These are phyloP conservation scores for Oenanthe sinensis DNA, from an alignment of 129 eudicot species.

Conservation along the genomic window DNA sequence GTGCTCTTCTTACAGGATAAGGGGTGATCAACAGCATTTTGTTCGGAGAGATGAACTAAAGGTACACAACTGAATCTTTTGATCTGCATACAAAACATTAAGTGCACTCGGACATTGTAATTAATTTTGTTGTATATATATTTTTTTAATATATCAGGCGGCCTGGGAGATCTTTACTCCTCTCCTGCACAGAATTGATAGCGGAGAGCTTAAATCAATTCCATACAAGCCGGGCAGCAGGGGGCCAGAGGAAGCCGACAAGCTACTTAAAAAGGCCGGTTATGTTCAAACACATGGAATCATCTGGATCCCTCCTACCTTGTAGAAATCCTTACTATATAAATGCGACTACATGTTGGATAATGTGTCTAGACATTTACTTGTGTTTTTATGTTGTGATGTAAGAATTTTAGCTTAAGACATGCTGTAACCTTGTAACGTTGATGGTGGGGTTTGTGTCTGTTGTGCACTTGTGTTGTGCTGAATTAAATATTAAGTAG, in stretches of 20 bases:
- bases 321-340: conserved; percentile 17
- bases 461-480: background rate
- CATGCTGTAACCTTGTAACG: background rate
- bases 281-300: conserved; percentile 91
- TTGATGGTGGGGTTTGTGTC: background rate
- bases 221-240: conserved; percentile 83
- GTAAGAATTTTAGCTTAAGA: background rate
- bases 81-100: background rate
- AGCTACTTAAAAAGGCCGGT: conserved; percentile 59
- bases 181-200: conserved; percentile 75
- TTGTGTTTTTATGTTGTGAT: background rate
- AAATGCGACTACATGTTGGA: background rate
- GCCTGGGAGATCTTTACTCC: conserved; percentile 99
- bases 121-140: no score
- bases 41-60: conserved; percentile 92
- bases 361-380: background rate
- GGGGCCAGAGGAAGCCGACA: conserved; percentile 83
- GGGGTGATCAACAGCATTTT: conserved; percentile 97
- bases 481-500: background rate
- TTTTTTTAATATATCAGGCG: conserved; percentile 35
- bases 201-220: conserved; percentile 59
- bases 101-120: background rate
- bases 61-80: conserved; percentile 24
- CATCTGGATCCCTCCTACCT: conserved; percentile 85
- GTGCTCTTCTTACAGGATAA: conserved; percentile 44